Percentiles rank a stretch among this genome's conserved stretches.
These are phyloP conservation scores for Plantago major DNA, from an alignment of 257 asterid species.

Conservation along the genomic window DNA sequence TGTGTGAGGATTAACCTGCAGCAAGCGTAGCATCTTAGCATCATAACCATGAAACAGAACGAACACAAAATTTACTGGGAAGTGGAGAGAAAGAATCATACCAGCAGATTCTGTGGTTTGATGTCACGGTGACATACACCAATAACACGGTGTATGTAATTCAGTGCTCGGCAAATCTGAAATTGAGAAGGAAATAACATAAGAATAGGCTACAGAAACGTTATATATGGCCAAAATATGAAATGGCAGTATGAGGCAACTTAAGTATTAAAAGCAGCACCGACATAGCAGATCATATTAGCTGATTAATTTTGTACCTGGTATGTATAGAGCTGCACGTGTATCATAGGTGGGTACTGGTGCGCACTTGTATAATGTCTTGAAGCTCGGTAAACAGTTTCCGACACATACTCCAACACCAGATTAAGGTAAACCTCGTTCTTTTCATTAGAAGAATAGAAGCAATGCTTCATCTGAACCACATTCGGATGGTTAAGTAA, in stretches of 20 bases:
- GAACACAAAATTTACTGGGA: neutral
- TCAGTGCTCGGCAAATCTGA: slow-evolving; percentile 63
- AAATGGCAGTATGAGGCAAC: neutral
- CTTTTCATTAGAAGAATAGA: slow-evolving; percentile 52
- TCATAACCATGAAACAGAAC: neutral
- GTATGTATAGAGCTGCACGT: slow-evolving; percentile 47
- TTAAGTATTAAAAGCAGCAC: neutral
- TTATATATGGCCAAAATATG: neutral
- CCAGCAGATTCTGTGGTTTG: slow-evolving; percentile 70
- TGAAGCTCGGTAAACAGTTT: slow-evolving; percentile 47
- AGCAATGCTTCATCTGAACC: slow-evolving; percentile 49
- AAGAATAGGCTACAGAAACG: neutral
- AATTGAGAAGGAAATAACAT: neutral
- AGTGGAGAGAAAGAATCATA: slow-evolving; percentile 18
- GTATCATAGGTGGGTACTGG: slow-evolving; percentile 42
- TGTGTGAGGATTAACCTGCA: slow-evolving; percentile 68
- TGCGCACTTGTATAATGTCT: slow-evolving; percentile 41
- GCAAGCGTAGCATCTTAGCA: neutral
- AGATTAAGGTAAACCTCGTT: slow-evolving; percentile 62
- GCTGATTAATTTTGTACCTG: slow-evolving; percentile 28
- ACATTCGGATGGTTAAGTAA: slow-evolving; percentile 44
- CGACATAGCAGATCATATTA: neutral
- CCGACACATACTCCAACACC: slow-evolving; percentile 46
- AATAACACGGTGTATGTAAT: slow-evolving; percentile 49
- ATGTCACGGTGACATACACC: slow-evolving; percentile 74